These are phyloP conservation scores for Penicillium italicum DNA, from an alignment of 2,329 filamentous ascomycete genomes.

Conservation along the genomic window DNA sequence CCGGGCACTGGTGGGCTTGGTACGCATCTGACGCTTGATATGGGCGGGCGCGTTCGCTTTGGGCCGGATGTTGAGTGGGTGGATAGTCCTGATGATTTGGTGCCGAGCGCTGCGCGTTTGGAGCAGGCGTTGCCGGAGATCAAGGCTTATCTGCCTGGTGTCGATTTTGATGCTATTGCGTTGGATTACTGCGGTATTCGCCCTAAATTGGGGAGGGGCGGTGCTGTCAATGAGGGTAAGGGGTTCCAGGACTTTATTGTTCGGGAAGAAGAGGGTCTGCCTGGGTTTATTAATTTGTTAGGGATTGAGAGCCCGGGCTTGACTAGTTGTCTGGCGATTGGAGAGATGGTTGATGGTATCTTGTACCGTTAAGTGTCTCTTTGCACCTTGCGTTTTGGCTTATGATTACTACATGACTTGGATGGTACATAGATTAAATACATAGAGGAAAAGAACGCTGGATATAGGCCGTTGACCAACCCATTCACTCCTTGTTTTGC, in stretches of 20 bases:
- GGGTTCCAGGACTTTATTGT: conserved; percentile 85
- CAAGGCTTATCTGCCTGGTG: conserved; percentile 68
- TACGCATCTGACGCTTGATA: conserved; percentile 88
- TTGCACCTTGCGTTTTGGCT: neutral
- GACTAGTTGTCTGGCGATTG: conserved; percentile 83
- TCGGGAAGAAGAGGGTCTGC: conserved; percentile 68
- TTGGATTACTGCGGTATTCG: conserved; percentile 90
- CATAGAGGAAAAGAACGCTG: neutral
- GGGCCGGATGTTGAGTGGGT: conserved; percentile 97
- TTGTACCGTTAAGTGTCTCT: conserved; percentile 42
- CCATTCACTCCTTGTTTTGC: neutral
- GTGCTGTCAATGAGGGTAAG: conserved; percentile 53
- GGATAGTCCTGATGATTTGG: conserved; percentile 64
- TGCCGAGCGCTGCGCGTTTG: conserved; percentile 62
- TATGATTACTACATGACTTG: neutral
- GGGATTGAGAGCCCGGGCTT: conserved; percentile 92
- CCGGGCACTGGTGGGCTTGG: conserved; percentile 84
- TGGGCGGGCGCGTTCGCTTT: conserved; percentile 79
- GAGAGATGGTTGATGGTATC: conserved; percentile 64
- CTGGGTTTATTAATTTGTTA: conserved; percentile 82
- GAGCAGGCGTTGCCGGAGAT: conserved; percentile 70
- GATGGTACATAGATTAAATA: neutral
- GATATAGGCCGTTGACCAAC: neutral
- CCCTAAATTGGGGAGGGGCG: conserved; percentile 70
- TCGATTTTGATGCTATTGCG: conserved; percentile 63